Evolutionary conservation across 768 basidiomycete genomes (phyloP).

Genomic region (Podaxis pistillaris): DNA sequence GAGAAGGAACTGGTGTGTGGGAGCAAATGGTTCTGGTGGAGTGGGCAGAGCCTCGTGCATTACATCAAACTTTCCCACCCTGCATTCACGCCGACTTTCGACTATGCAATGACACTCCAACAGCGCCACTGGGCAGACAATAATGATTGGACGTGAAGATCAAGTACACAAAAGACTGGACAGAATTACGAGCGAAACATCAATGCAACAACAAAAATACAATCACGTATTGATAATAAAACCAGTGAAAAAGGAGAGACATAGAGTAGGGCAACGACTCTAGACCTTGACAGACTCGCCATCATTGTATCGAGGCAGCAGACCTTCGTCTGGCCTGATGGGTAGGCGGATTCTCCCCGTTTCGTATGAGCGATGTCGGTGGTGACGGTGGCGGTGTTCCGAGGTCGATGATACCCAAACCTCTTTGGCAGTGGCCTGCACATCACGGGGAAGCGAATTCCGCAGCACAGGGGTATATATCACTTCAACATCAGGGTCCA

Average conservation of each 20-base stretch:
- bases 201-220: slow-evolving; percentile 7
- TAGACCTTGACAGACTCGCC: slow-evolving; percentile 9
- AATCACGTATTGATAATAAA: slow-evolving; percentile 2
- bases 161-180: not conserved
- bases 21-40: not conserved
- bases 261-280: not conserved
- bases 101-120: not conserved
- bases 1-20: not conserved
- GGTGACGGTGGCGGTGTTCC: slow-evolving; percentile 30
- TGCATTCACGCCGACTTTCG: not conserved
- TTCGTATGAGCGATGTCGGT: slow-evolving; percentile 28
- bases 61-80: slow-evolving; percentile 13
- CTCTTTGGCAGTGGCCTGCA: slow-evolving; percentile 58
- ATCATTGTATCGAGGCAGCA: slow-evolving; percentile 30
- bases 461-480: slow-evolving; percentile 76
- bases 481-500: slow-evolving; percentile 30
- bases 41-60: not conserved
- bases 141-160: not conserved
- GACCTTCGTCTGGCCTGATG: slow-evolving; percentile 42
- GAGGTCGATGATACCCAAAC: slow-evolving; percentile 56
- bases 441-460: slow-evolving; percentile 49
- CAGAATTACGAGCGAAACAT: not conserved
- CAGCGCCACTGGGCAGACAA: not conserved
- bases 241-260: slow-evolving; percentile 1
- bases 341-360: slow-evolving; percentile 44